Evolutionary conservation across 2,329 filamentous ascomycete species (phyloP), one percentile per base, ranked within the genome.

Genomic region (Fusarium equiseti): DNA sequence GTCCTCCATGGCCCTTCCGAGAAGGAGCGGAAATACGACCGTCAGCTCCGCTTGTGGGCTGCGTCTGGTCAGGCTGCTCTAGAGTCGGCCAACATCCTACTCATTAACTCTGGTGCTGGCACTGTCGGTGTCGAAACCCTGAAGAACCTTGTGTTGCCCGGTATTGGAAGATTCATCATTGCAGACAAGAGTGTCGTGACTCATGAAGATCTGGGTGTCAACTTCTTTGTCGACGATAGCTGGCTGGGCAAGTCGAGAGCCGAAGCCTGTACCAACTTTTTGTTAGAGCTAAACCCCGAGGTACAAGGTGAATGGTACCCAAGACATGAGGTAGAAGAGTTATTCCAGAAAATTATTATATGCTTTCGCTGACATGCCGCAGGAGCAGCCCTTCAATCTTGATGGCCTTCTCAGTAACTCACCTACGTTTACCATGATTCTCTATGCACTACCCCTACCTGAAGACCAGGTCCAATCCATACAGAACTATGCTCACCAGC

Each of bases 141-240:
- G 67, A 99, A 99, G 86, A 99, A 99, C 78, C 88, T 99, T n/a
- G 93, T 99, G 5, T 84, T 99, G 11, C 96, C 96, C 61, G 93
- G 90, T 90, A 92, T 98, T 75, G 97, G 96, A 11, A 89, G 90
- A 27, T 99, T 98, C 79, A 97, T 93, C 1, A 97, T 99, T 67
- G 91, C 92, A 55, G 96, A 99, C 76, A 90, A 92, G 9, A 88
- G 90, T 2, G 80, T 87, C 4, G 95, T 99, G n/a, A 85, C 84
- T 2, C 91, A 97, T 73, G 86, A 90, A 44, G 96, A 99, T 76
- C 84, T 99, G 43, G 96, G 97, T 7, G 91, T 98, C 68, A 99
- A 99, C 82, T 99, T 99, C 86, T 99, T 99, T 77, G 85, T 99
- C 1, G 93, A 97, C 66, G 90, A 96, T 74, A 84, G 86, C 51